Evolutionary conservation across 2,329 filamentous ascomycete genomes (phyloP), one percentile per base, ranked within the genome.

Genomic region (Hypomyces perniciosus): DNA sequence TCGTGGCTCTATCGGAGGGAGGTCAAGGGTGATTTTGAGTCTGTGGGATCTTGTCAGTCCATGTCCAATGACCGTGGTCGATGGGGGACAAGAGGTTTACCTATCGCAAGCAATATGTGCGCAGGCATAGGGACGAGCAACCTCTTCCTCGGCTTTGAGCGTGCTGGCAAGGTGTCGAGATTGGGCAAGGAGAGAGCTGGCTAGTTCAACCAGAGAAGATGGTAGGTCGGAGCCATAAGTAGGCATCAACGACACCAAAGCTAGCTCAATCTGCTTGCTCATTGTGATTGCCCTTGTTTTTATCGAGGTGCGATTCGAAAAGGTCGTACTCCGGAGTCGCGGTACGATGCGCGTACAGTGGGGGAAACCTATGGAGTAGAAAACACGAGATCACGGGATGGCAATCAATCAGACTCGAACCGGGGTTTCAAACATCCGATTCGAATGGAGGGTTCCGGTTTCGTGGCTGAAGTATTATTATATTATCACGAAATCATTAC

Each of bases 21-120:
- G 81, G 62, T 90, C 82, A 41, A 95, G 79, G 1, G 76, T 67
- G 50, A 84, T 86, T 63, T 90, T 91, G 37, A 96, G 75, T 48
- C 90, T 90, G 34, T 6, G 9, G 5, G 8, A 9, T 26, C 12
- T 13, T 7, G 27, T 46, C 26, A n/a, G 20, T 9, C n/a, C 6
- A 7, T 5, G 13, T 35, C 12, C 33, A 35, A 12, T 35, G 12
- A 2, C 33, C 12, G 33, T 35, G 8, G 33, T 35, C 12, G 2
- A 8, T 35, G 33, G 33, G 4, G 3, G 12, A 12, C 4, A 4
- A 29, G 9, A 39, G 1, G 31, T 28, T 41, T 70, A 88, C 87
- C 88, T 81, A 60, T 92, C 89, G 64, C 91, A 97, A 20, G 93
- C 93, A 54, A 99, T 80, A 68, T 96, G 85, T 10, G 88, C 87